Conservation (phyloP, 140 eudicot species). For the Ambrosia hybrid region DNA sequence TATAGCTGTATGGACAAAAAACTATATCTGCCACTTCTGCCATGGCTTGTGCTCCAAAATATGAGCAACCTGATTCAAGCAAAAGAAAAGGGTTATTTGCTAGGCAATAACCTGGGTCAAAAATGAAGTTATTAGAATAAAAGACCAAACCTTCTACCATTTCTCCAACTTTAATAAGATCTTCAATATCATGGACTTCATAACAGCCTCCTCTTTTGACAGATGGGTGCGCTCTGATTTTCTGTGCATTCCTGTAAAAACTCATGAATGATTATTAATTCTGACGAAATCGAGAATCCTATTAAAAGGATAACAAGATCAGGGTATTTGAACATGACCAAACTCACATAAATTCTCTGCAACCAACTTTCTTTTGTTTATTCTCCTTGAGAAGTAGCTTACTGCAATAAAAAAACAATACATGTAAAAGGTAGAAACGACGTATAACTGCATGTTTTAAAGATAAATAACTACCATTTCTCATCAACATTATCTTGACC, state of each 20-base stretch:
- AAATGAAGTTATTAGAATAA: slow-evolving; percentile 5
- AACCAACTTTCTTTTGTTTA: slow-evolving; percentile 39
- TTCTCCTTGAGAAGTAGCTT: slow-evolving; percentile 71
- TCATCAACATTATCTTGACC: slow-evolving; percentile 75
- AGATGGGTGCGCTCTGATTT: slow-evolving; percentile 73
- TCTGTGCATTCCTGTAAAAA: slow-evolving; percentile 57
- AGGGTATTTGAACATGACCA: not conserved
- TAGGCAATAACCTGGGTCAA: slow-evolving; percentile 12
- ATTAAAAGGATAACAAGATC: not conserved
- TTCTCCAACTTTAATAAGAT: slow-evolving; percentile 88
- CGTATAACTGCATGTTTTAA: slow-evolving; percentile 9
- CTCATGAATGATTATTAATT: slow-evolving; percentile 13
- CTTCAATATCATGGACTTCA: slow-evolving; percentile 95
- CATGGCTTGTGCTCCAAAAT: slow-evolving; percentile 83
- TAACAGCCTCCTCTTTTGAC: slow-evolving; percentile 82
- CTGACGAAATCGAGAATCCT: slow-evolving; percentile 2
- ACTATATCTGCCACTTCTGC: slow-evolving; percentile 83
- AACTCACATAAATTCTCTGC: slow-evolving; percentile 79
- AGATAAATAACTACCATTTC: slow-evolving; percentile 62
- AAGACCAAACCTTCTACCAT: slow-evolving; percentile 67
- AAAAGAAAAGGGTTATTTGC: slow-evolving; percentile 10
- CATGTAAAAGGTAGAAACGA: slow-evolving; percentile 15
- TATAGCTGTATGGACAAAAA: slow-evolving; percentile 91
- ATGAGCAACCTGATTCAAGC: slow-evolving; percentile 71
- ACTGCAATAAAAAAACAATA: slow-evolving; percentile 36